Evolutionary conservation across 208 protist species (phyloP).

Genomic region (Spongospora subterranea): DNA sequence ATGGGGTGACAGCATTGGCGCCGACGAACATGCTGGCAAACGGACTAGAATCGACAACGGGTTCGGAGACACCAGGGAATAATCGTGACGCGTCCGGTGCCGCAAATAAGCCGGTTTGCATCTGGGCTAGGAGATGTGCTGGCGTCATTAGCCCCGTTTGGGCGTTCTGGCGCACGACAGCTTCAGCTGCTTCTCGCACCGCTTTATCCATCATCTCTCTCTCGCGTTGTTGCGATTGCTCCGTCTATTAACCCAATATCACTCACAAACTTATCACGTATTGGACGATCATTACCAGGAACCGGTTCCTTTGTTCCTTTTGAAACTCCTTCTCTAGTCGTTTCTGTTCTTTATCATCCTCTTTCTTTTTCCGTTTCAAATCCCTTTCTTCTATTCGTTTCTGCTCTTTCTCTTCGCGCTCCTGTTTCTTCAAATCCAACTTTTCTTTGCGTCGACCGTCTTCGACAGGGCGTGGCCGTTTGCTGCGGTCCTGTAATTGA

Average conservation of each 20-base stretch:
- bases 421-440: neutral
- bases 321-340: neutral
- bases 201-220: constrained; percentile 12
- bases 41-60: neutral
- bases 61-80: neutral
- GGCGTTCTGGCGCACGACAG: neutral
- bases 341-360: constrained; percentile 10
- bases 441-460: neutral
- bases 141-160: neutral
- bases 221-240: constrained; percentile 27
- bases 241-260: neutral
- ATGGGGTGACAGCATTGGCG: constrained; percentile 26
- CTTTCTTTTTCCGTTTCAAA: constrained; percentile 36
- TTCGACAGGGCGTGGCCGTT: neutral
- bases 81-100: neutral
- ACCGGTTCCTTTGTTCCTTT: neutral
- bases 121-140: constrained; percentile 42
- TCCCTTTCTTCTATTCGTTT: constrained; percentile 39
- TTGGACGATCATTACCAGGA: neutral
- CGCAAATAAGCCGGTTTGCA: neutral
- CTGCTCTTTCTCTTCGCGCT: constrained; percentile 26
- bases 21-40: constrained; percentile 48
- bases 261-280: neutral
- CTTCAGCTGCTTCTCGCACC: neutral
- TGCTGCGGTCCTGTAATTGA: constrained; percentile 14